Conservation (phyloP, 2,329 filamentous ascomycete genomes). For the Trichoderma sp. region DNA sequence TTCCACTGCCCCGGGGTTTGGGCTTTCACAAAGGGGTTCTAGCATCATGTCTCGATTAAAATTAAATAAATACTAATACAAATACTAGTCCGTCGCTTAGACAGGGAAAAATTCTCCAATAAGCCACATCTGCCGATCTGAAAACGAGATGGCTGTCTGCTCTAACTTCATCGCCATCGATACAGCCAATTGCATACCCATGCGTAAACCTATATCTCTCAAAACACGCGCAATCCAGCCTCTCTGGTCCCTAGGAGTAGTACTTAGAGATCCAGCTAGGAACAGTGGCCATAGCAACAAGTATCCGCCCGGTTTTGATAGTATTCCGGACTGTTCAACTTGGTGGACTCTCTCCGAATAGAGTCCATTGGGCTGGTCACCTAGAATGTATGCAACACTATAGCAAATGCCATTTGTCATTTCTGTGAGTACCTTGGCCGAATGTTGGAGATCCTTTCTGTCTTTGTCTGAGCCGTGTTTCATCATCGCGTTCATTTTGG, state of each 20-base stretch:
- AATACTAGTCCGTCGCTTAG: not conserved
- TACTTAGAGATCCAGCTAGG: not conserved
- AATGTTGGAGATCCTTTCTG: slow-evolving; percentile 9
- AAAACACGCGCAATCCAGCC: not conserved
- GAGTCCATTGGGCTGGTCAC: slow-evolving; percentile 3
- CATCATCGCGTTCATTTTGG: not conserved
- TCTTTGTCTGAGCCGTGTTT: not conserved
- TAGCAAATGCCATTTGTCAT: slow-evolving; percentile 26
- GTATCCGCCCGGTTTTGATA: not conserved
- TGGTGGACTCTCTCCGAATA: not conserved
- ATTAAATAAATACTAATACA: not conserved
- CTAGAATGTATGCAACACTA: slow-evolving; percentile 25
- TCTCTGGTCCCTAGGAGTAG: not conserved
- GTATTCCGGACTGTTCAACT: not conserved
- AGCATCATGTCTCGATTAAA: not conserved
- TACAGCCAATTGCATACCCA: slow-evolving; percentile 25
- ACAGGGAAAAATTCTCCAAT: not conserved
- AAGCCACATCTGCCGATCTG: slow-evolving; percentile 11
- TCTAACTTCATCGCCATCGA: slow-evolving; percentile 25
- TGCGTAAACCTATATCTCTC: slow-evolving; percentile 5
- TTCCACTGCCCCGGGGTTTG: not conserved
- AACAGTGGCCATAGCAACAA: not conserved
- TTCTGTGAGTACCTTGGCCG: not conserved
- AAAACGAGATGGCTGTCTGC: slow-evolving; percentile 23
- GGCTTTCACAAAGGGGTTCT: not conserved